Conservation (phyloP, 192 early-diverging fungal species). For the Chytriomyces sp. region DNA sequence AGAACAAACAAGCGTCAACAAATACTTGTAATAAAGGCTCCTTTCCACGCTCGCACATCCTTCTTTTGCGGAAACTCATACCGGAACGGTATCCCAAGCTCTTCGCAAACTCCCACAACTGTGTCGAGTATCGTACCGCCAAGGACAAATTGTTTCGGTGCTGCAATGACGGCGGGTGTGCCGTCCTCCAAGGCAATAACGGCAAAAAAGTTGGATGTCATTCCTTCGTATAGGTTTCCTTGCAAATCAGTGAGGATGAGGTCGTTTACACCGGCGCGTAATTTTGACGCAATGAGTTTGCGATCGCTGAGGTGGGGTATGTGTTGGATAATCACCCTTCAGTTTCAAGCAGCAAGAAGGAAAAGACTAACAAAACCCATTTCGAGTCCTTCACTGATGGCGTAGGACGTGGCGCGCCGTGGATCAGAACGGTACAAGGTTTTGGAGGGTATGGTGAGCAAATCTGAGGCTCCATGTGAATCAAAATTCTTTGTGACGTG, state of each 20-base stretch:
- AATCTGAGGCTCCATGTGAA: constrained; percentile 17
- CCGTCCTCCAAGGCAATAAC: constrained; percentile 39
- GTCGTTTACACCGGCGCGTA: constrained; percentile 60
- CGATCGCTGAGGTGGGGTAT: constrained; percentile 53
- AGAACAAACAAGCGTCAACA: background rate
- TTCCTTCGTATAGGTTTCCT: constrained; percentile 69
- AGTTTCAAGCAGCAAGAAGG: too few relatives aligned
- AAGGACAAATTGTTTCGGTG: constrained; percentile 63
- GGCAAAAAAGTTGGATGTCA: constrained; percentile 73
- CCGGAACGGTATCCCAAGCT: constrained; percentile 55
- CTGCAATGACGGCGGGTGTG: constrained; percentile 45
- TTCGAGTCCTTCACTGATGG: constrained; percentile 73
- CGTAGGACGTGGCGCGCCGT: constrained; percentile 56
- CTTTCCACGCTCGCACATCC: constrained; percentile 61
- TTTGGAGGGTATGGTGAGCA: constrained; percentile 19
- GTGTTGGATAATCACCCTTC: background rate
- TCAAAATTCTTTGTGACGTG: constrained; percentile 11
- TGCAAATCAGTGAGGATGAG: constrained; percentile 62
- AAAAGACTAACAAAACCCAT: constrained; percentile 59
- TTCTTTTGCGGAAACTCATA: constrained; percentile 60
- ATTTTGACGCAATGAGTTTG: constrained; percentile 40
- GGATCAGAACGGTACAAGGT: constrained; percentile 53
- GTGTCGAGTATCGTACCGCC: constrained; percentile 70
- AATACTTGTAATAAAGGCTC: constrained; percentile 70
- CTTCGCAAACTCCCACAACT: constrained; percentile 61